phyloP scores from a whole-genome alignment of 805 yeast species.

The Candida fluviatilis region DNA sequence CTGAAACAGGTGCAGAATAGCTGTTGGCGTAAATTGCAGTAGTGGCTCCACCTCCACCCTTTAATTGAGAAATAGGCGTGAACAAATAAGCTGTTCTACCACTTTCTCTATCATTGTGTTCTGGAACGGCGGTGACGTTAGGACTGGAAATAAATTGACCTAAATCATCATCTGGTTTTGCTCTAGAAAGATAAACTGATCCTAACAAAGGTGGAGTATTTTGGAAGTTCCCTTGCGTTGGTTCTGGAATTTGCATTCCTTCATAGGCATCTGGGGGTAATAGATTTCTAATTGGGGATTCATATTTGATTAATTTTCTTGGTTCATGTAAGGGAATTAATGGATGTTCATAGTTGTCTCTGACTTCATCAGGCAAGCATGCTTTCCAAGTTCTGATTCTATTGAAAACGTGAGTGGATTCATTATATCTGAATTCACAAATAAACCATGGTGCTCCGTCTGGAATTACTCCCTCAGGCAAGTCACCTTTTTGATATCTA shows the following conservation, averaged over 20 bases:
- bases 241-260: constrained; percentile 75
- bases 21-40: constrained; percentile 15
- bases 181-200: constrained; percentile 77
- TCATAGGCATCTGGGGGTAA: constrained; percentile 71
- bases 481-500: constrained; percentile 91
- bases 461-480: constrained; percentile 57
- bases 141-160: constrained; percentile 58
- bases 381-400: constrained; percentile 98
- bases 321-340: constrained; percentile 65
- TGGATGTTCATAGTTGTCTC: constrained; percentile 75
- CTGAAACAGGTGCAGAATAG: constrained; percentile 11
- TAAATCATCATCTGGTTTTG: constrained; percentile 74
- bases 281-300: constrained; percentile 79
- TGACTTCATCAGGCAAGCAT: constrained; percentile 93
- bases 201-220: constrained; percentile 92
- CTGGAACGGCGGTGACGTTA: constrained; percentile 34
- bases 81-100: constrained; percentile 39
- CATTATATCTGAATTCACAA: constrained; percentile 94
- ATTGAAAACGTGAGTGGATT: constrained; percentile 83
- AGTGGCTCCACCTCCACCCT: constrained; percentile 28
- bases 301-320: constrained; percentile 66
- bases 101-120: constrained; percentile 31
- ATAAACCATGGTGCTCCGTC: constrained; percentile 82
- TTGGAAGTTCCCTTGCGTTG: constrained; percentile 72
- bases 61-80: constrained; percentile 43